A percentile compares a stretch with the other conserved stretches of the same genome.
Conservation (phyloP, 306 rosid species). For the Calophaca sinica region DNA sequence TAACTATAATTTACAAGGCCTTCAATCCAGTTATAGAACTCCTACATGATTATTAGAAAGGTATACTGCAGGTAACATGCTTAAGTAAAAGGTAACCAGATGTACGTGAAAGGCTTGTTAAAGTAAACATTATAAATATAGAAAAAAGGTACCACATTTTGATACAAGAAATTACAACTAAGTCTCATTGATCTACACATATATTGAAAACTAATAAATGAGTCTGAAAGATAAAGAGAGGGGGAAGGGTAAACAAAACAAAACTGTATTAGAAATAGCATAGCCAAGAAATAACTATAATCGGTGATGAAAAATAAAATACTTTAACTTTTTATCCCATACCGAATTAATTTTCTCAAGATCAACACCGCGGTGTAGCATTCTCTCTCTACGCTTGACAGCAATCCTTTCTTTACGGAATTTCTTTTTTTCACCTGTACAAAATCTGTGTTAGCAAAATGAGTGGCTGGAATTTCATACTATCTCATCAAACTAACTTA, state of each 20-base stretch:
- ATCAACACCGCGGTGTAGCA: conserved; percentile 80
- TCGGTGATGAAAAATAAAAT: conserved; percentile 14
- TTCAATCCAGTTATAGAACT: conserved; percentile 11
- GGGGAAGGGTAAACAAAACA: conserved; percentile 15
- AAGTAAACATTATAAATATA: background rate
- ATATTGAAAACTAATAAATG: background rate
- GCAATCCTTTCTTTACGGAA: conserved; percentile 75
- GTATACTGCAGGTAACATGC: conserved; percentile 16
- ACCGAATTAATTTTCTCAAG: conserved; percentile 78
- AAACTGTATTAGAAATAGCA: conserved; percentile 7
- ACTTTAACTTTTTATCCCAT: conserved; percentile 31
- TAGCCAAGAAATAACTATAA: conserved; percentile 24
- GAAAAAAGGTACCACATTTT: background rate
- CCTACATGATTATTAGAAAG: conserved; percentile 10
- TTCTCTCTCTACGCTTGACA: conserved; percentile 76
- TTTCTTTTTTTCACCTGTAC: conserved; percentile 82
- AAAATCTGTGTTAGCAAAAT: conserved; percentile 41
- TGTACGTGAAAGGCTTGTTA: background rate
- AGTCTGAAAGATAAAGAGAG: background rate
- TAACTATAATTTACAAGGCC: conserved; percentile 8
- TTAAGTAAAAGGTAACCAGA: background rate
- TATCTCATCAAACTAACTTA: conserved; percentile 15
- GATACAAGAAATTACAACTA: background rate
- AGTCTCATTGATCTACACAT: background rate
- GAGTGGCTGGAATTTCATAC: conserved; percentile 13